Evolutionary conservation across 2,329 filamentous ascomycete genomes (phyloP), one percentile per base, ranked within the genome.

Genomic region (Beauveria varroae): DNA sequence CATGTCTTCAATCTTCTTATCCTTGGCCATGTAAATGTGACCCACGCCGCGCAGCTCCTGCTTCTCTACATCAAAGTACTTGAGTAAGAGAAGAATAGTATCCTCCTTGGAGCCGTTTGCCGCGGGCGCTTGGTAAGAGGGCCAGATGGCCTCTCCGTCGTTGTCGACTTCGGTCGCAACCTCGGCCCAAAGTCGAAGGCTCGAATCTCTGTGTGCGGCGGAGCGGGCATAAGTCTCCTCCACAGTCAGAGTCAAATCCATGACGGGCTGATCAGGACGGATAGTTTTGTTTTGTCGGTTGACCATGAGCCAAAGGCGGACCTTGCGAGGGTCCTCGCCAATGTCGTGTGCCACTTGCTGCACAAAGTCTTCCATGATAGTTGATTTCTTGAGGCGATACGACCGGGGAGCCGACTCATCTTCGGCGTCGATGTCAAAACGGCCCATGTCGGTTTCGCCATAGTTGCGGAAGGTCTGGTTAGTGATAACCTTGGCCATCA

Each of bases 211-310:
- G 80, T 81, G 77, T 18, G 88, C 77, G 1, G 79, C 75, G 4
- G 81, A 78, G 46, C 80, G 76, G 14, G 74, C 71, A 65, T 78
- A 84, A 0, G 79, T 77, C 62, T 97, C 92, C 67, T 93, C 90
- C 16, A 95, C 79, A 0, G 87, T 93, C 72, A 91, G 88, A 5
- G 87, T 82, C 2, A 86, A 76, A 69, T 96, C 92, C 71, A 85
- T 84, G 54, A 99, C 86, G 0, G 92, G 90, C 62, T 91, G 87
- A 71, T 99, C 95, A 0, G 96, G 95, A 20, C 95, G 86, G 43
- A 91, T 88, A 0, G 95, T 99, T 75, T 96, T 97, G 72, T 99
- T 99, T 73, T 99, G 95, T 12, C 95, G 88, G 71, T 97, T 98
- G 1, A 99, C 95, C 93, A 99, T 97, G 60, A 91, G 86, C 96